These are phyloP conservation scores for Euphrasia arctica DNA, from an alignment of 305 asterid species.

Conservation along the genomic window DNA sequence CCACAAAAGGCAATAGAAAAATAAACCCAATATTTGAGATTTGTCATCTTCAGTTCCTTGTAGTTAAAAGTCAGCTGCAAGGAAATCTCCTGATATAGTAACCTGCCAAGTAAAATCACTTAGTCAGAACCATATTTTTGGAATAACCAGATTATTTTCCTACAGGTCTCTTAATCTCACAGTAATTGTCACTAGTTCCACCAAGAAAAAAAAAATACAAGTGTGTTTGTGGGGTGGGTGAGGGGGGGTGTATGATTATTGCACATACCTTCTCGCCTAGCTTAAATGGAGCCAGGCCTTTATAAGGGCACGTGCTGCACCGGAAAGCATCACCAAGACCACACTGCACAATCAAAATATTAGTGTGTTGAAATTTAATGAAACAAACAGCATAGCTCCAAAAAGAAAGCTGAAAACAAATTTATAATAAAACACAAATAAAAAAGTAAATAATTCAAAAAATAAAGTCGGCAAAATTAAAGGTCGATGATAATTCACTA, in stretches of 20 bases:
- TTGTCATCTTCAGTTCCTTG: slow-evolving; percentile 17
- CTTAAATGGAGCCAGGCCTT: slow-evolving; percentile 88
- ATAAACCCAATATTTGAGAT: neutral
- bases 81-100: slow-evolving; percentile 58
- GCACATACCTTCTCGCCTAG: slow-evolving; percentile 79
- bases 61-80: slow-evolving; percentile 62
- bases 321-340: slow-evolving; percentile 98
- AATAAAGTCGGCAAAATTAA: neutral
- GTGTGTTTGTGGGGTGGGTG: neutral
- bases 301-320: slow-evolving; percentile 90
- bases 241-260: neutral
- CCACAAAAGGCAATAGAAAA: slow-evolving; percentile 4
- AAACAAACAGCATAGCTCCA: neutral
- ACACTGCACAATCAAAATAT: slow-evolving; percentile 49
- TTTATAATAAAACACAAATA: neutral
- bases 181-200: neutral
- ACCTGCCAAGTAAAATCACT: slow-evolving; percentile 46
- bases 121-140: slow-evolving; percentile 1
- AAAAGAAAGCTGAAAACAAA: neutral
- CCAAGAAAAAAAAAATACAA: neutral
- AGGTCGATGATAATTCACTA: neutral
- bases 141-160: neutral
- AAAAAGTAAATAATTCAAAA: neutral
- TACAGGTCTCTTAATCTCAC: neutral
- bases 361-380: neutral